Evolutionary conservation across 148 eudicot genomes (phyloP).

Genomic region (Spergularia marina): DNA sequence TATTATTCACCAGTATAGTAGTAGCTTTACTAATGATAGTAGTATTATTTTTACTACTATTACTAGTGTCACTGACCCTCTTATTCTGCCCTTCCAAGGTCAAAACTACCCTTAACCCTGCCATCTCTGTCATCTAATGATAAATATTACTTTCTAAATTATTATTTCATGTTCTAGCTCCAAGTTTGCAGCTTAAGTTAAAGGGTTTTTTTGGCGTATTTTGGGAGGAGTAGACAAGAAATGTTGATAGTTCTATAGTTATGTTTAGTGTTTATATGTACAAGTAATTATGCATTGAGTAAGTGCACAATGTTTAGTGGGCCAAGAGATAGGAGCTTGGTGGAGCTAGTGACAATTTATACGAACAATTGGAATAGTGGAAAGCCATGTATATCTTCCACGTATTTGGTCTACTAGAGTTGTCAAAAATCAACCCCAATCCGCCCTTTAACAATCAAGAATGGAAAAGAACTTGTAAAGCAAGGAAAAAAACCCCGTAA

Average conservation of each 20-base stretch:
- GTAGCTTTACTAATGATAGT: slow-evolving; percentile 34
- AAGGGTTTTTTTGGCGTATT: neutral
- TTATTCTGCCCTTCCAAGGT: slow-evolving; percentile 29
- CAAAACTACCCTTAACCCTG: slow-evolving; percentile 42
- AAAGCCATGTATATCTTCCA: neutral
- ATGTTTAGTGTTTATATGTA: too few species aligned
- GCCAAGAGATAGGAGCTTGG: neutral
- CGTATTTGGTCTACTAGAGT: too few species aligned
- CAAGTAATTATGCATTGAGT: neutral
- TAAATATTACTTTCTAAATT: neutral
- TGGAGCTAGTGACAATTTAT: neutral
- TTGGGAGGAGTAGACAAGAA: neutral
- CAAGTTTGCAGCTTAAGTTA: neutral
- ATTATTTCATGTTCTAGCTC: too few species aligned
- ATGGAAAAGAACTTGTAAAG: too few species aligned
- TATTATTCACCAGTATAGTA: slow-evolving; percentile 6
- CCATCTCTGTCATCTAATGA: slow-evolving; percentile 29
- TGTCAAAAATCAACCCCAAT: too few species aligned
- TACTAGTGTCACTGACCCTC: neutral
- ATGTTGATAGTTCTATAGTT: neutral
- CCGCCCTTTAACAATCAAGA: too few species aligned
- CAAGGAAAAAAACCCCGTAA: too few species aligned
- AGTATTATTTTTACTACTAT: neutral
- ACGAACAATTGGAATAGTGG: neutral
- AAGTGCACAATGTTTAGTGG: neutral